Conservation (phyloP, 2,329 filamentous ascomycete species). For the Arthroderma sp. region DNA sequence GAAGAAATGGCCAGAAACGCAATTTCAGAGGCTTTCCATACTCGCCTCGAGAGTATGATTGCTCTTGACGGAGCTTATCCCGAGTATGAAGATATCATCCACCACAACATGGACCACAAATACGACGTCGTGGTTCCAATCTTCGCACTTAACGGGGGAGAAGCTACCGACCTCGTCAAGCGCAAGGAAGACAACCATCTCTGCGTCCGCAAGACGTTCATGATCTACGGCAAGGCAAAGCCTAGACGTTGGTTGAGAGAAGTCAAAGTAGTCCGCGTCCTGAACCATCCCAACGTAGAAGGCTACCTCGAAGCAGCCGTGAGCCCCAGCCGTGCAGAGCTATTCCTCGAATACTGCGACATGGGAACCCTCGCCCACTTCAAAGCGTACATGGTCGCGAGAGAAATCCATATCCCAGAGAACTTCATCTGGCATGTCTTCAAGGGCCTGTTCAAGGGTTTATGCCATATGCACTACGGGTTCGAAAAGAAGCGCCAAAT, state of each 20-base stretch:
- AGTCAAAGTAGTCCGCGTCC: constrained; percentile 2
- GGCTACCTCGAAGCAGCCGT: constrained; percentile 6
- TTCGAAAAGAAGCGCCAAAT: background rate
- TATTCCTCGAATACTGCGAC: constrained; percentile 12
- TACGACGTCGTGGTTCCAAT: constrained; percentile 1
- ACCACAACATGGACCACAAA: constrained; percentile 1
- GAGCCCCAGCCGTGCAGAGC: constrained; percentile 1
- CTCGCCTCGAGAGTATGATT: background rate
- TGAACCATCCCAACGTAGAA: constrained; percentile 7
- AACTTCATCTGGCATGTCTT: constrained; percentile 10
- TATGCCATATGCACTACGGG: constrained; percentile 12
- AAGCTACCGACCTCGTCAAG: constrained; percentile 3
- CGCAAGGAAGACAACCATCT: constrained; percentile 2
- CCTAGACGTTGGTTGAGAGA: constrained; percentile 4
- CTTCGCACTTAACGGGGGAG: background rate
- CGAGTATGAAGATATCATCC: constrained; percentile 2
- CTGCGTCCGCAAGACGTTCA: constrained; percentile 6
- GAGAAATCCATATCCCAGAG: constrained; percentile 4
- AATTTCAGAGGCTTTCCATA: constrained; percentile 2
- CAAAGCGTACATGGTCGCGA: background rate
- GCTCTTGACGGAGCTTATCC: constrained; percentile 2
- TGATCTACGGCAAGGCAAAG: background rate
- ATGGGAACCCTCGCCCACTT: constrained; percentile 10
- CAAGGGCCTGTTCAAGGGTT: constrained; percentile 5
- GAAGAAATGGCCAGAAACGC: background rate